Percentiles rank a stretch among this genome's conserved stretches.
These are phyloP conservation scores for Eragrostis tef DNA, from an alignment of 202 grass and related monocot genomes.

Conservation along the genomic window DNA sequence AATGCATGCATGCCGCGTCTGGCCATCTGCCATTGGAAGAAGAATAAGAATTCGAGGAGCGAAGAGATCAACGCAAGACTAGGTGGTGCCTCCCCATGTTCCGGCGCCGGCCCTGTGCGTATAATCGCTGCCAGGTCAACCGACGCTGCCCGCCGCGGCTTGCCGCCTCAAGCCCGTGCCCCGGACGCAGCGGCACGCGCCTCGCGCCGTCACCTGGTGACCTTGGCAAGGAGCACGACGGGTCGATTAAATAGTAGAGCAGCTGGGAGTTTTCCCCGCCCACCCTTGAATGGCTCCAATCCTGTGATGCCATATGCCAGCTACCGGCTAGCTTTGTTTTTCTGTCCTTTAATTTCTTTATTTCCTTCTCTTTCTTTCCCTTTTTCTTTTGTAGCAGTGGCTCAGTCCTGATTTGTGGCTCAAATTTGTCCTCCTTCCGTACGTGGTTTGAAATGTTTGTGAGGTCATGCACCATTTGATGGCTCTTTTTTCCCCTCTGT, in stretches of 20 bases:
- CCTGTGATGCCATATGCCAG: not conserved
- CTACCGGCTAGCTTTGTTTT: not conserved
- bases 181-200: not conserved
- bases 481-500: not conserved
- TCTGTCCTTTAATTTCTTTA: not conserved
- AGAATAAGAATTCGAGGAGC: not conserved
- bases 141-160: not conserved
- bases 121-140: not conserved
- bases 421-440: not conserved
- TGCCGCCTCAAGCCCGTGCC: conserved; percentile 3
- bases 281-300: not conserved
- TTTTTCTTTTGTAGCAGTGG: not conserved
- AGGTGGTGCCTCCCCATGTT: not conserved
- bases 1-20: not conserved
- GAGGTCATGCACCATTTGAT: not conserved
- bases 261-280: not conserved
- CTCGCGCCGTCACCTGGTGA: not conserved
- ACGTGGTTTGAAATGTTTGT: not conserved
- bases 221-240: not conserved
- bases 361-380: not conserved
- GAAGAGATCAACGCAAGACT: not conserved
- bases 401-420: not conserved
- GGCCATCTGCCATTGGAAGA: not conserved
- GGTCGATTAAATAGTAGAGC: not conserved
- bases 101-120: not conserved